Evolutionary conservation across 2,329 filamentous ascomycete genomes (phyloP).

Genomic region (Coniochaeta sp.): DNA sequence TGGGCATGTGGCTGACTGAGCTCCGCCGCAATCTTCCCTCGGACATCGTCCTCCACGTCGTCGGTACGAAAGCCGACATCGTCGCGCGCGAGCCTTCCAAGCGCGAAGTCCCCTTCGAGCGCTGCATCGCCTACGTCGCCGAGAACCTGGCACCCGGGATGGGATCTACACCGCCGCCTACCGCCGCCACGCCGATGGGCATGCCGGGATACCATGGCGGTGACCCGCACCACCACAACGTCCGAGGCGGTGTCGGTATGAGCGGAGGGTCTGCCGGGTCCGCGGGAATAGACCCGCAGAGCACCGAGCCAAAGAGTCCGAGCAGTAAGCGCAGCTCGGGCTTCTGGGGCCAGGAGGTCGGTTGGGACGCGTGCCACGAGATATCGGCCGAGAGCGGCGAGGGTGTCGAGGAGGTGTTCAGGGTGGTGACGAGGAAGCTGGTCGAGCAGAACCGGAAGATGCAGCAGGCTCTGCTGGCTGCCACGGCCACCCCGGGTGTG

Average conservation of each 20-base stretch:
- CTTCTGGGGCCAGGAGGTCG: slow-evolving; percentile 87
- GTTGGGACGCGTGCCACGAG: slow-evolving; percentile 97
- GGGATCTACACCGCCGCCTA: slow-evolving; percentile 59
- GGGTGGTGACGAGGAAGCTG: slow-evolving; percentile 56
- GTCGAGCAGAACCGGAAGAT: slow-evolving; percentile 58
- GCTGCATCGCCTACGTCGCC: slow-evolving; percentile 91
- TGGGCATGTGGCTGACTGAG: slow-evolving; percentile 86
- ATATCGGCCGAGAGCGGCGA: slow-evolving; percentile 91
- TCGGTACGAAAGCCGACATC: slow-evolving; percentile 89
- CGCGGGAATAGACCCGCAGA: slow-evolving; percentile 2
- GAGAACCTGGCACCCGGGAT: slow-evolving; percentile 75
- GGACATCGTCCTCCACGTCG: slow-evolving; percentile 85
- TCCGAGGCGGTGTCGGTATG: slow-evolving; percentile 2
- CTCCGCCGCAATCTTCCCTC: slow-evolving; percentile 69
- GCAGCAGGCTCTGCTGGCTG: slow-evolving; percentile 50
- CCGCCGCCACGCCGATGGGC: slow-evolving; percentile 32
- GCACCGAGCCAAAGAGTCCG: slow-evolving; percentile 49
- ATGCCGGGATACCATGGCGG: slow-evolving; percentile 9
- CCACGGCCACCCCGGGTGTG: slow-evolving; percentile 43
- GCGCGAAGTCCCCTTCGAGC: slow-evolving; percentile 85
- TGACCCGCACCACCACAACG: not conserved
- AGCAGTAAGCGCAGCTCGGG: slow-evolving; percentile 62
- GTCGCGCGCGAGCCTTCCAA: slow-evolving; percentile 73
- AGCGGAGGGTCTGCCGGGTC: not conserved
- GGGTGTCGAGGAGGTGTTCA: slow-evolving; percentile 93